Evolutionary conservation across 1,284 basidiomycete species (phyloP), one percentile per base, ranked within the genome.

Genomic region (Cryptococcus jaspeensis): DNA sequence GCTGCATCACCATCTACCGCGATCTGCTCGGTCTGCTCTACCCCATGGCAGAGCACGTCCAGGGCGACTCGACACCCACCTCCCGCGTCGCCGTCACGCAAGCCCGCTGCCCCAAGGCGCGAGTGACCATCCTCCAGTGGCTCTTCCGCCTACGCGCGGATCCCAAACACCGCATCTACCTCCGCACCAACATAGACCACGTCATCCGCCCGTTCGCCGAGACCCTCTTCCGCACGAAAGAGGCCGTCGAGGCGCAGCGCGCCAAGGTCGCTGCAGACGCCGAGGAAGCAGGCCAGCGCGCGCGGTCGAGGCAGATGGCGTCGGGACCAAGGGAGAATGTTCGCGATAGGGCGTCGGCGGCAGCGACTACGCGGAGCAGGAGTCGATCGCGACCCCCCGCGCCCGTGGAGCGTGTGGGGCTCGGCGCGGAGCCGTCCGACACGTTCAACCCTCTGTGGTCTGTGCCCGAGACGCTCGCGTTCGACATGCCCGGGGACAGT

Each of bases 71-170:
- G 35, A 59, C 58, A 16, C 56, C 52, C 39, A 51, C 56, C n/a
- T 55, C 38, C n/a, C 58, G 47, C n/a, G 55, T 50, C 47, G 55
- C 68, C 50, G 62, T 61, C 40, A 61, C 74, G 18, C 70, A 73
- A 2, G 75, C 78, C 16, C 61, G 69, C 25, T 88, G 87, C 32
- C 75, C 83, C 0, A 80, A 83, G 18, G 87, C 89, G 0, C 81
- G 91, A 23, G 75, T 98, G 16, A 80, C 84, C 2, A 83, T 89
- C 2, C 79, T 99, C 9, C 91, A 95, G 70, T 96, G 94, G 81
- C 74, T 96, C 57, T 85, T 94, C 79, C 87, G 92, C 12, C 80
- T 99, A 22, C 84, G 96, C 49, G 92, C 91, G 1, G 94, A 97
- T 72, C 85, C 90, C 3, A 89, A 93, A 67, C 96, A 99, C 73